Percentiles rank a stretch among this genome's conserved stretches.
Evolutionary conservation across 768 basidiomycete genomes (phyloP).

Genomic region (Sarcomyxa edulis): DNA sequence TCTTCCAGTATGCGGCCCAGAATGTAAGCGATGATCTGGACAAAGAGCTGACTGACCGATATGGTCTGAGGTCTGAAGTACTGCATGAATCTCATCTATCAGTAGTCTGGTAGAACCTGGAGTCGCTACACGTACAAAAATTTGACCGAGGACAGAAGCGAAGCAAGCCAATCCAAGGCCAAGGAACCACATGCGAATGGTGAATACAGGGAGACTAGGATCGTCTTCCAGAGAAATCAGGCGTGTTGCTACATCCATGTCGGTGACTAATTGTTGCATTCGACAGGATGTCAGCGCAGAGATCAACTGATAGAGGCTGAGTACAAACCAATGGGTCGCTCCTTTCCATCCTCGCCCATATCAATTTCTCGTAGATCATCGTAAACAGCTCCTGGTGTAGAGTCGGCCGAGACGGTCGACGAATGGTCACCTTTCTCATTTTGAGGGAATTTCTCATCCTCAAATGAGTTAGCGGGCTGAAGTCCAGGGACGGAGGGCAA

Average conservation of each 20-base stretch:
- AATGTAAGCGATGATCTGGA: conserved; percentile 48
- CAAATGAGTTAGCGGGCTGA: conserved; percentile 12
- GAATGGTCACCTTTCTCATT: conserved; percentile 11
- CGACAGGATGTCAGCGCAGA: background rate
- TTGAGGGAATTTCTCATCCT: conserved; percentile 20
- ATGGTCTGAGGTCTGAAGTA: conserved; percentile 52
- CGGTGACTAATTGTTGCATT: conserved; percentile 33
- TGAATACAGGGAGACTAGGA: conserved; percentile 41
- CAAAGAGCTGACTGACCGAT: conserved; percentile 42
- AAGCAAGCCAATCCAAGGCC: conserved; percentile 52
- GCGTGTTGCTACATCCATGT: conserved; percentile 39
- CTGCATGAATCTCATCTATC: conserved; percentile 25
- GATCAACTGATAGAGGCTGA: background rate
- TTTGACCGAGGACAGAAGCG: conserved; percentile 44
- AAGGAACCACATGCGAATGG: conserved; percentile 53
- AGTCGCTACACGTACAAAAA: conserved; percentile 30
- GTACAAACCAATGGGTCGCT: conserved; percentile 38
- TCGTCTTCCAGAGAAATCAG: conserved; percentile 51
- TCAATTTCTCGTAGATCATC: conserved; percentile 32
- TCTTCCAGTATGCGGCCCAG: conserved; percentile 40
- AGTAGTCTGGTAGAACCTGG: conserved; percentile 9
- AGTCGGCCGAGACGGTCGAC: conserved; percentile 12
- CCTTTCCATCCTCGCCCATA: conserved; percentile 40
- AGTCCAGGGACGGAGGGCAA: conserved; percentile 5
- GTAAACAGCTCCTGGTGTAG: conserved; percentile 20